Base-by-base conservation (phyloP, 2,329 filamentous ascomycete genomes). In the Paecilomyces niveus region DNA sequence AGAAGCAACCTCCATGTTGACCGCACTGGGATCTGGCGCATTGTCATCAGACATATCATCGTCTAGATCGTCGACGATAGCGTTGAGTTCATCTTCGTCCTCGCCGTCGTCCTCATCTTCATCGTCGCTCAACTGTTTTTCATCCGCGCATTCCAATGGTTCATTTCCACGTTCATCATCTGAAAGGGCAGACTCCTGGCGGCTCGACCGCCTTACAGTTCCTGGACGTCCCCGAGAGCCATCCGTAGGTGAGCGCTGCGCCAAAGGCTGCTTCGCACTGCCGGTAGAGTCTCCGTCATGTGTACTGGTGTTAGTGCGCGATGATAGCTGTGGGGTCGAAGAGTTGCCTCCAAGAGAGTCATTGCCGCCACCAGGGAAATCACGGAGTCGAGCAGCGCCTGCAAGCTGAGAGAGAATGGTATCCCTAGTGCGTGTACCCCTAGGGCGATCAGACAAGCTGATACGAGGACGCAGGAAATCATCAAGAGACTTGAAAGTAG, bases 381-480 rank as follows among this genome's bases (percentile, higher is more conserved):
- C 73, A 35, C 87, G 79, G 63, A 89, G 74, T 55, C 87, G 81
- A 65, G 86, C 79, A 33, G 89, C 87, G 56, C 89, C 88, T 15
- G 90, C 88, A 74, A 61, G 90, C 85, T 64, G 92, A 86, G 68
- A 96, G 77, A 59, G 88, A 84, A 75, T 86, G 1, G 87, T 85
- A 56, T 79, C 88, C 70, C 76, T 78, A 62, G 76, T 77, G 62
- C 88, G 83, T 31, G 83, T 80, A 9, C 78, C 80, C 51, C 87
- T 82, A 11, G 89, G 85, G 21, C 90, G 85, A 62, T 96, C 92
- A 2, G 89, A 86, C 13, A 94, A 73, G 67, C 82, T 91, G 59
- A 99, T 96, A 61, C 93, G 85, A 7, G 94, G 94, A 39, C 94
- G 87, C 51, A 99, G 81, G 72, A 97, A 99, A 71, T 99, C 94